Percentiles rank a stretch among this genome's conserved stretches.
Conservation (phyloP, 2,329 filamentous ascomycete genomes). For the Colletotrichum gloeosporioides region DNA sequence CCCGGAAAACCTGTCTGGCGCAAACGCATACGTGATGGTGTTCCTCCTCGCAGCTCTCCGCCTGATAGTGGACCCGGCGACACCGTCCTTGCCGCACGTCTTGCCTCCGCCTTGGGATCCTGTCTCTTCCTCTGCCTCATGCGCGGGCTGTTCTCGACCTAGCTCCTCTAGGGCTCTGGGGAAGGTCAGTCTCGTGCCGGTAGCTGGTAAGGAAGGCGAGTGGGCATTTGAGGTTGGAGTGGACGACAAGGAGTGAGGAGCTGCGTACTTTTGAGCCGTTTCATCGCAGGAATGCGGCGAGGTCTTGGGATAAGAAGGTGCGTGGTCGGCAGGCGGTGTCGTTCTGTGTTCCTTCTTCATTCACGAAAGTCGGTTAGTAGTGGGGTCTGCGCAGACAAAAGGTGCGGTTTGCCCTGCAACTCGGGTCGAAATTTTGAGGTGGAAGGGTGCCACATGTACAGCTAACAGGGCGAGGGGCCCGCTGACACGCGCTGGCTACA, state of each 20-base stretch:
- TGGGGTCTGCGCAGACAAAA: slow-evolving; percentile 9
- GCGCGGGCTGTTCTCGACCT: background rate
- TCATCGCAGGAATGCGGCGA: slow-evolving; percentile 5
- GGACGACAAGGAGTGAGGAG: background rate
- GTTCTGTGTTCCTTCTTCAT: slow-evolving; percentile 9
- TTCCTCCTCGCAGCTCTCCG: background rate
- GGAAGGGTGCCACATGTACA: background rate
- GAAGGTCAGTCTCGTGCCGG: background rate
- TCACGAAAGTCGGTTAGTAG: slow-evolving; percentile 18
- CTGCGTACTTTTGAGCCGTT: background rate
- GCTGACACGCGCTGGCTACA: background rate
- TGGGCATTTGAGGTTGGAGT: background rate
- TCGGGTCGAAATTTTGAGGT: background rate
- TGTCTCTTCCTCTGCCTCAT: background rate
- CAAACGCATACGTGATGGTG: background rate
- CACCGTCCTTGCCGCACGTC: background rate
- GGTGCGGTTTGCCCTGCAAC: background rate
- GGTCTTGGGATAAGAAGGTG: background rate
- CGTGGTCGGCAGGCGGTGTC: slow-evolving; percentile 1
- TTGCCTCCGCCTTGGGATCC: background rate
- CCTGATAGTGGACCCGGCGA: background rate
- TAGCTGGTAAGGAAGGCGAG: background rate
- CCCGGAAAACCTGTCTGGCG: background rate
- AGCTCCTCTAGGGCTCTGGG: background rate
- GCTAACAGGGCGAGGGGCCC: background rate